Evolutionary conservation across 148 eudicot genomes (phyloP), one percentile per base, ranked within the genome.

Genomic region (Chenopodium quinoa): DNA sequence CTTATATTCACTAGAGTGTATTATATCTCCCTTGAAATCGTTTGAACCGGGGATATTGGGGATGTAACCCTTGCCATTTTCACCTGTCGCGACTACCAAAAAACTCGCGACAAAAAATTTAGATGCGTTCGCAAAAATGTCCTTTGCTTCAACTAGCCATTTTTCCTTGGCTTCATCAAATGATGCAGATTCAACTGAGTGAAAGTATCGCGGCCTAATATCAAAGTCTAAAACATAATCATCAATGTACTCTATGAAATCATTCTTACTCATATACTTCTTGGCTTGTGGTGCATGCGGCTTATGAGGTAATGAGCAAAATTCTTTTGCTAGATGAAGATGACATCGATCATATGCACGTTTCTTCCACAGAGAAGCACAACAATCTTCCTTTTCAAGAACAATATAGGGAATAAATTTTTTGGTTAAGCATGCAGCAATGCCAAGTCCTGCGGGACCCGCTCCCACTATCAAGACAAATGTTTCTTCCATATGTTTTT

Each of bases 371-470:
- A 88, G 80, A 2, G 85, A 87, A 47, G 85, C 86, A 14, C 25
- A 82, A 58, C 94, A 89, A 80, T 89, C 91, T 69, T 88, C 92
- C 52, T 62, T 66, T 62, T 91, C 94, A 0, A 91, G 79, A 19
- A 91, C 47, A 3, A 91, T 29, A 50, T 80, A 81, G 5, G 91
- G 89, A 22, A 89, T 85, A 0, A 83, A 81, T 47, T 76, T 81
- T 0, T 5, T 16, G 1, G 82, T 25, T 8, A 87, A 44, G 69
- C 87, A 87, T 65, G 84, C 89, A 0, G 89, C 82, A 5, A 86
- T 0, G 44, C 44, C 44, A 40, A 40, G 8, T 40, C 44, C 44
- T 0, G 7, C 44, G 6, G 8, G 44, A 40, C 44, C 8, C 6
- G 44, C 44, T 40, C 8, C 44, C 44, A 88, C 83, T n/a, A 89